phyloP scores from a whole-genome alignment of 371 early-diverging fungal genomes.

The Entomophthora muscae region DNA sequence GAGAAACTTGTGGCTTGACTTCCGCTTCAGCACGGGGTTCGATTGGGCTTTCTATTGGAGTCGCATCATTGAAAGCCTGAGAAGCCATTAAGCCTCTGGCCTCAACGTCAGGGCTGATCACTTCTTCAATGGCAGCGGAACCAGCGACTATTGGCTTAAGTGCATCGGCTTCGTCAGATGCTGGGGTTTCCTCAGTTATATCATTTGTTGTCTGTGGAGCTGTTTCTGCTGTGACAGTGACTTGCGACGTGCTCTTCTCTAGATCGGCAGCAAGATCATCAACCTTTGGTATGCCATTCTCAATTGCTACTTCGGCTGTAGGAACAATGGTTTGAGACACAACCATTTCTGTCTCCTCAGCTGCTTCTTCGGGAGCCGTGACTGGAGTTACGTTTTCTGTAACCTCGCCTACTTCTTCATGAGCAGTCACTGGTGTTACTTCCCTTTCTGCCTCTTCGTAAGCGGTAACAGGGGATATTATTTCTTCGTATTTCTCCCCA shows the following conservation, averaged over 20 bases:
- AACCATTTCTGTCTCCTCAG: neutral
- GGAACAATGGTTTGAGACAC: no score
- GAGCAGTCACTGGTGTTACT: neutral
- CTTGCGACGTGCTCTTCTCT: no score
- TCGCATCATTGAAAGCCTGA: neutral
- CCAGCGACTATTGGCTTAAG: neutral
- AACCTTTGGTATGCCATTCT: neutral
- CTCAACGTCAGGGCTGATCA: neutral
- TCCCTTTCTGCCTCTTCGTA: neutral
- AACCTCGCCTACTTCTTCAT: neutral
- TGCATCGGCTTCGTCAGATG: neutral
- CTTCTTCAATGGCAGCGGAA: neutral
- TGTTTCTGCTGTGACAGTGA: no score
- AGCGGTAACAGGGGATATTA: neutral
- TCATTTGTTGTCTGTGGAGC: neutral
- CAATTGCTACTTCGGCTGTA: neutral
- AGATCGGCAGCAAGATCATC: no score
- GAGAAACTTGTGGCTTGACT: no score
- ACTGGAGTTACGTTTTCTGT: neutral
- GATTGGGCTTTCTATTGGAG: no score
- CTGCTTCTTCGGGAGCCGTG: neutral
- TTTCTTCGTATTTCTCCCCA: neutral
- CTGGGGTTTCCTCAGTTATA: neutral
- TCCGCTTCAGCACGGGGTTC: no score
- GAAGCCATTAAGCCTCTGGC: neutral